Evolutionary conservation across 2,329 filamentous ascomycete species (phyloP), one percentile per base, ranked within the genome.

Genomic region (Fonsecaea monophora): DNA sequence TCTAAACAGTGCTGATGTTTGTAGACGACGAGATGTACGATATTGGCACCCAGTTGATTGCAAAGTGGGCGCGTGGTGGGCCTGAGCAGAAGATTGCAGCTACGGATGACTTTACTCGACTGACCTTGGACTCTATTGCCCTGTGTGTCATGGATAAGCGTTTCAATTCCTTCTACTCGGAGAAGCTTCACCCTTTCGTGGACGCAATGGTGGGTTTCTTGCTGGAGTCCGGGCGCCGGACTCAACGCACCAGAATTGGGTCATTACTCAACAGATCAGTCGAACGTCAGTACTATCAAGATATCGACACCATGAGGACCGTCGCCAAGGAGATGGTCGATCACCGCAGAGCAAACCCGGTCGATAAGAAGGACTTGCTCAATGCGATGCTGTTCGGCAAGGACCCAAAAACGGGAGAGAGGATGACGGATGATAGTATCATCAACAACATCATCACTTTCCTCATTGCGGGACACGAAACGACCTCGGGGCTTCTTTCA

Each of bases 151-250:
- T 91, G 87, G 85, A 86, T 42, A 89, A 84, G 66, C 87, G 90
- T 18, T 92, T 92, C 82, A 92, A 92, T 77, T 89, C 86, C 0
- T 92, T 89, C 77, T 93, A 92, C 74, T 82, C 83, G 34, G 85
- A 90, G 13, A 82, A 87, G 8, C 79, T 90, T 75, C 90, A 93
- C 70, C 89, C 90, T 0, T 92, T 93, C 71, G 82, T 92, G 45
- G 76, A 82, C 53, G 85, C 88, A 38, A 92, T 92, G 90, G 82
- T 82, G 1, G 82, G 82, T n/a, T 85, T 90, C 62, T 79, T 93
- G 1, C 73, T 76, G 12, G 87, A 89, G 68, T 85, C 83, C 5
- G 85, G 69, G 37, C 79, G 77, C 8, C 82, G 87, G 37, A 76
- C 82, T 10, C 78, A 77, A 65, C 82, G 84, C 15, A 84, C 83